Conservation (phyloP, 2,329 filamentous ascomycete species). For the Lecanosticta acicola region DNA sequence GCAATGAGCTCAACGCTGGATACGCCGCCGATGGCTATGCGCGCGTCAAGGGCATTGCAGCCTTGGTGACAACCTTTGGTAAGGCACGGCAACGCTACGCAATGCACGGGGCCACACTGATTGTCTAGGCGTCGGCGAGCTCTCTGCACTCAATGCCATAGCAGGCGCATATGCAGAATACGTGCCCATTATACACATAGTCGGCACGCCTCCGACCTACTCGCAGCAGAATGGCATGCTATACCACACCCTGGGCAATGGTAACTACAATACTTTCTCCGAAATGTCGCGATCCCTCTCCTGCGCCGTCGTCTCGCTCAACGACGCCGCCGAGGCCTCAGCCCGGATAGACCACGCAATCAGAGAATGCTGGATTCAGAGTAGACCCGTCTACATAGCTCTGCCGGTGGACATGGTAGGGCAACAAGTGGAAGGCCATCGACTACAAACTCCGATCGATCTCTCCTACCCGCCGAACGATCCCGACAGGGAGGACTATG, state of each 20-base stretch:
- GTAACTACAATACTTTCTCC: slow-evolving; percentile 3
- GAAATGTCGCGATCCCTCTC: slow-evolving; percentile 3
- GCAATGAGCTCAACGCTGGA: slow-evolving; percentile 5
- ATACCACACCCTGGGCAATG: slow-evolving; percentile 1
- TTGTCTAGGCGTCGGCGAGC: slow-evolving; percentile 38
- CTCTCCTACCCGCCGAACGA: slow-evolving; percentile 37
- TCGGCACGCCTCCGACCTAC: slow-evolving; percentile 38
- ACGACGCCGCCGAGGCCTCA: slow-evolving; percentile 1
- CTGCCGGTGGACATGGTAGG: slow-evolving; percentile 3
- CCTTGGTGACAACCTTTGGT: slow-evolving; percentile 45
- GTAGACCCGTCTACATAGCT: slow-evolving; percentile 2
- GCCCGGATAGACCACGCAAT: slow-evolving; percentile 4
- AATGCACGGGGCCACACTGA: background rate
- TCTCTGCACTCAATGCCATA: slow-evolving; percentile 44
- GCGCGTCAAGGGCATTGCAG: slow-evolving; percentile 41
- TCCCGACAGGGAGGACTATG: slow-evolving; percentile 28
- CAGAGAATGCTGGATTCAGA: slow-evolving; percentile 3
- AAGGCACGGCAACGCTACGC: background rate
- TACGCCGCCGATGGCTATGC: slow-evolving; percentile 38
- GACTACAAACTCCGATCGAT: slow-evolving; percentile 3
- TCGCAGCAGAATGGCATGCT: slow-evolving; percentile 31
- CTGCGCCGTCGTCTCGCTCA: slow-evolving; percentile 1
- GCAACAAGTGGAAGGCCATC: slow-evolving; percentile 32
- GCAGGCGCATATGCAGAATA: slow-evolving; percentile 46
- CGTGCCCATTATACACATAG: slow-evolving; percentile 45